Evolutionary conservation across 139 green algal species (phyloP).

Genomic region (Chlamydomonas incerta): DNA sequence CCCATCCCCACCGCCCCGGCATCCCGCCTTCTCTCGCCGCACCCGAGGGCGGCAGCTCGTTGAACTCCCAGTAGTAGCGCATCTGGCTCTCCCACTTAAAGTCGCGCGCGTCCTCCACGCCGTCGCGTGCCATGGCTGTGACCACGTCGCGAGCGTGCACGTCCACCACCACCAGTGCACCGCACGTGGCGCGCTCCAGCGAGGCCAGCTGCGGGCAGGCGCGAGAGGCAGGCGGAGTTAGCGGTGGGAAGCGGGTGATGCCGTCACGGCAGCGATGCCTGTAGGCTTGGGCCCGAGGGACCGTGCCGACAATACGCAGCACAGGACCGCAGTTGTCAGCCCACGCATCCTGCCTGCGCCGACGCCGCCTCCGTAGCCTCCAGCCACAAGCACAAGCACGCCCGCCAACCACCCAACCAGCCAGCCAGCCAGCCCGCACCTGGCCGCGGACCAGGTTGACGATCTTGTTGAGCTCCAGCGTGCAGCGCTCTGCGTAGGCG

Average conservation of each 20-base stretch:
- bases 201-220: slow-evolving; percentile 68
- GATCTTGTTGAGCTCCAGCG: slow-evolving; percentile 76
- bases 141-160: slow-evolving; percentile 76
- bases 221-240: too few species aligned
- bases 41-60: slow-evolving; percentile 76
- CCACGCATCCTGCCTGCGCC: too few species aligned
- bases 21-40: background rate
- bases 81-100: slow-evolving; percentile 84
- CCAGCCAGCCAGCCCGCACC: too few species aligned
- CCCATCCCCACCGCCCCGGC: background rate
- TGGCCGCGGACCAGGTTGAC: slow-evolving; percentile 54
- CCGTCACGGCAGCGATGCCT: too few species aligned
- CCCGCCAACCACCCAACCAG: too few species aligned
- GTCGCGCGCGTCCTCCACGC: slow-evolving; percentile 74
- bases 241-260: too few species aligned
- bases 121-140: slow-evolving; percentile 67
- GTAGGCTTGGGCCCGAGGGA: too few species aligned
- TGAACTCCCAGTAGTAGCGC: slow-evolving; percentile 83
- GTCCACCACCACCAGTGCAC: slow-evolving; percentile 77
- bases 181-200: slow-evolving; percentile 73
- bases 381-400: too few species aligned
- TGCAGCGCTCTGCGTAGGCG: slow-evolving; percentile 75
- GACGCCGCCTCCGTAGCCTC: too few species aligned
- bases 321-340: too few species aligned
- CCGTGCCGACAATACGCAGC: too few species aligned